phyloP scores from a whole-genome alignment of 345 rosid species.

The Mangifera indica region DNA sequence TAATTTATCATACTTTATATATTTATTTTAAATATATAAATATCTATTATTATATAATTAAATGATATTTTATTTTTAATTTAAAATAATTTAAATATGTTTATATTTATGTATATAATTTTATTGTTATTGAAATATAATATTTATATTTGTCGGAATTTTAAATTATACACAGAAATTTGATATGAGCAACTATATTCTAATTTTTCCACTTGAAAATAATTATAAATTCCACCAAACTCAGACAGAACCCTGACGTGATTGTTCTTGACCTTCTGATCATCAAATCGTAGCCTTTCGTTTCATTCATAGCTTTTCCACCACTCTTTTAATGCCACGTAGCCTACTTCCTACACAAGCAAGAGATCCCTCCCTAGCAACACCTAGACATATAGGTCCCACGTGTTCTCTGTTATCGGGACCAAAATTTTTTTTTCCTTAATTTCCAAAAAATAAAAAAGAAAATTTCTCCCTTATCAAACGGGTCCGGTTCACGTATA shows the following conservation, averaged over 20 bases:
- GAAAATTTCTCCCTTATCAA: not conserved
- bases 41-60: no score
- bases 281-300: conserved; percentile 23
- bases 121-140: no score
- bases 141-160: no score
- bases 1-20: no score
- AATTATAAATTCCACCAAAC: not conserved
- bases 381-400: conserved; percentile 56
- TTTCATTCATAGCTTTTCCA: no score
- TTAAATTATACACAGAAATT: no score
- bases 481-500: conserved; percentile 16
- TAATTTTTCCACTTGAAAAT: no score
- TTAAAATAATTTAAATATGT: no score
- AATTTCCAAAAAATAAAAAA: not conserved
- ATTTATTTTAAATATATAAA: no score
- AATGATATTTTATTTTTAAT: no score
- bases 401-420: conserved; percentile 43
- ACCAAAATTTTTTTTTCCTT: conserved; percentile 27
- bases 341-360: conserved; percentile 38
- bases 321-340: conserved; percentile 42
- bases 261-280: conserved; percentile 31
- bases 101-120: no score
- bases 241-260: conserved; percentile 31
- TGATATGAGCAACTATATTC: no score
- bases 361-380: conserved; percentile 42